Conservation (phyloP, 805 yeast genomes). For the Sporopachydermia quercuum region DNA sequence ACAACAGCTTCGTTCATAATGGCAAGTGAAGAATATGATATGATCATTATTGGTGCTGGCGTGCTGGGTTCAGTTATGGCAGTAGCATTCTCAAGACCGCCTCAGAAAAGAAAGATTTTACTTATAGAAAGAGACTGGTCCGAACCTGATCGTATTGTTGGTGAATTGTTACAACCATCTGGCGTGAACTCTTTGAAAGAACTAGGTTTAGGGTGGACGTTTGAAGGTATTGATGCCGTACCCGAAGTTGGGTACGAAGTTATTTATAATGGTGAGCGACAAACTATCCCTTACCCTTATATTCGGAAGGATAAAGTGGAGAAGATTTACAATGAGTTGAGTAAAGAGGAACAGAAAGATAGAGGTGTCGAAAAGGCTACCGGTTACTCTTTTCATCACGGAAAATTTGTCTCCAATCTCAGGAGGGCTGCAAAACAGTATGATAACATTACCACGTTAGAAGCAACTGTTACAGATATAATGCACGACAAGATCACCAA, state of each 20-base stretch:
- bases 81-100: conserved; percentile 58
- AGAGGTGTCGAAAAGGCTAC: conserved; percentile 18
- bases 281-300: conserved; percentile 57
- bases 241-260: conserved; percentile 72
- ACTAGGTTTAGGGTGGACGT: conserved; percentile 66
- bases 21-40: conserved; percentile 60
- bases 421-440: conserved; percentile 56
- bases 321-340: background rate
- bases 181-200: conserved; percentile 78
- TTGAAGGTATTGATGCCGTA: conserved; percentile 65
- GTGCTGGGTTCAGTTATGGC: conserved; percentile 93
- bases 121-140: conserved; percentile 77
- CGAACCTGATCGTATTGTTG: conserved; percentile 92
- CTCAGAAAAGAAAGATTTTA: conserved; percentile 59
- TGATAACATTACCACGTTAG: conserved; percentile 57
- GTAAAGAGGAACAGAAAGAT: conserved; percentile 1
- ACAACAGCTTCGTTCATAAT: too few relatives aligned
- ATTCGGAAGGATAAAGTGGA: conserved; percentile 15
- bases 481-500: conserved; percentile 35
- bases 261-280: conserved; percentile 41
- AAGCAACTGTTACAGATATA: conserved; percentile 69
- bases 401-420: conserved; percentile 67
- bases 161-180: conserved; percentile 93
- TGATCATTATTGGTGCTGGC: conserved; percentile 95
- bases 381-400: conserved; percentile 91